These are phyloP conservation scores for Wallacemonas sp. DNA, from an alignment of 208 protist species.

Conservation along the genomic window DNA sequence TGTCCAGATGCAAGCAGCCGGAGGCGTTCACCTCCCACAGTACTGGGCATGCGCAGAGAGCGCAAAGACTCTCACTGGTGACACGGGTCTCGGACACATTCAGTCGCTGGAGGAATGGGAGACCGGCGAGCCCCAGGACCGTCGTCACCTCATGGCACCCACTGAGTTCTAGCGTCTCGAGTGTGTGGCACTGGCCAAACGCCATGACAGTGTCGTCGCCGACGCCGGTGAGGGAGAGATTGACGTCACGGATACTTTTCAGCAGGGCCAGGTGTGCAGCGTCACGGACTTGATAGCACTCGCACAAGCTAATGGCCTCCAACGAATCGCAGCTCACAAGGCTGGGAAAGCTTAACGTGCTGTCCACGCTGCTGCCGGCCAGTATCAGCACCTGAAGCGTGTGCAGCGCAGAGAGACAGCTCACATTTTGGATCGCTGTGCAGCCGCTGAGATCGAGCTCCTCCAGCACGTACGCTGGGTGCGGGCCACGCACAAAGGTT, in stretches of 20 bases:
- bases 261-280: conserved; percentile 24
- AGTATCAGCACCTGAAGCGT: conserved; percentile 21
- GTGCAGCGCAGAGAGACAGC: conserved; percentile 12
- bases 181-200: conserved; percentile 20
- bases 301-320: conserved; percentile 19
- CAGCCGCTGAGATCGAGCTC: conserved; percentile 23
- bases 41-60: conserved; percentile 6
- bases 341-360: conserved; percentile 11
- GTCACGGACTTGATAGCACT: conserved; percentile 31
- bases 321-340: conserved; percentile 5
- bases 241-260: conserved; percentile 20
- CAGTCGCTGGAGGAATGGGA: conserved; percentile 12
- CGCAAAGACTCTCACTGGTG: conserved; percentile 2
- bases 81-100: conserved; percentile 12
- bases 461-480: conserved; percentile 15
- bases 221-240: conserved; percentile 23
- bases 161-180: conserved; percentile 29
- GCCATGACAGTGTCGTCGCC: conserved; percentile 27
- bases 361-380: conserved; percentile 25
- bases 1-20: not conserved
- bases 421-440: conserved; percentile 21
- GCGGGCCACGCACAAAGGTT: conserved; percentile 3
- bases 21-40: conserved; percentile 18
- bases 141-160: conserved; percentile 27
- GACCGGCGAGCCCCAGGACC: not conserved